These are phyloP conservation scores for Cladobotryum mycophilum DNA, from an alignment of 2,329 filamentous ascomycete species.

Conservation along the genomic window DNA sequence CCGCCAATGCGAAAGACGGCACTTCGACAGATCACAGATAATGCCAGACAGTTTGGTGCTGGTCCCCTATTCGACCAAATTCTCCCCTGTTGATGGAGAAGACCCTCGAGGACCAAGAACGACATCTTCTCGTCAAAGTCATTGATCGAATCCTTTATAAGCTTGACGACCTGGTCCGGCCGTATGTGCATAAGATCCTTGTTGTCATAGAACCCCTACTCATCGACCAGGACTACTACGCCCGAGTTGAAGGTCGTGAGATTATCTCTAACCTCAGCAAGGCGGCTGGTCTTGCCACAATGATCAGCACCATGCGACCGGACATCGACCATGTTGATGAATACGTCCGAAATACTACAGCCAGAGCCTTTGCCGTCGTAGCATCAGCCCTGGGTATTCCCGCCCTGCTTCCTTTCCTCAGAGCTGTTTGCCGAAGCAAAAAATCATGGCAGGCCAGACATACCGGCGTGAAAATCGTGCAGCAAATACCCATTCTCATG, in stretches of 20 bases:
- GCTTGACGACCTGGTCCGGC: conserved; percentile 89
- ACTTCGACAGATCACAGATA: conserved; percentile 92
- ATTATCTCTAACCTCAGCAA: conserved; percentile 98
- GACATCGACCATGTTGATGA: conserved; percentile 98
- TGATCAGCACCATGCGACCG: conserved; percentile 99
- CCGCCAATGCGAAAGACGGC: conserved; percentile 98
- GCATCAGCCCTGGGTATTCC: conserved; percentile 94
- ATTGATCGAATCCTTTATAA: conserved; percentile 99
- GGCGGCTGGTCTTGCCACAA: conserved; percentile 91
- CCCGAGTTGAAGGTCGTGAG: conserved; percentile 93
- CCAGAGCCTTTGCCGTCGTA: conserved; percentile 92
- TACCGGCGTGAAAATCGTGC: conserved; percentile 97
- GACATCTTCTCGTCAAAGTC: conserved; percentile 96
- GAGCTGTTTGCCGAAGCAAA: conserved; percentile 94
- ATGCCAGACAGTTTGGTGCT: conserved; percentile 91
- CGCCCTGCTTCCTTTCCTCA: conserved; percentile 86
- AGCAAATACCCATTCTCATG: conserved; percentile 98
- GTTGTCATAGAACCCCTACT: conserved; percentile 98
- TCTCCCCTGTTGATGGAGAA: conserved; percentile 94
- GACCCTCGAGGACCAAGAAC: conserved; percentile 93
- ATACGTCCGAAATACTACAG: conserved; percentile 96
- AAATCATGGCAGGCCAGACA: conserved; percentile 98
- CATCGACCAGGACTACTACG: conserved; percentile 99
- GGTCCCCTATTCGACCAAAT: conserved; percentile 96
- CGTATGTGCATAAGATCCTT: conserved; percentile 96